Evolutionary conservation across 192 early-diverging fungal species (phyloP).

Genomic region (Coemansia sp.): DNA sequence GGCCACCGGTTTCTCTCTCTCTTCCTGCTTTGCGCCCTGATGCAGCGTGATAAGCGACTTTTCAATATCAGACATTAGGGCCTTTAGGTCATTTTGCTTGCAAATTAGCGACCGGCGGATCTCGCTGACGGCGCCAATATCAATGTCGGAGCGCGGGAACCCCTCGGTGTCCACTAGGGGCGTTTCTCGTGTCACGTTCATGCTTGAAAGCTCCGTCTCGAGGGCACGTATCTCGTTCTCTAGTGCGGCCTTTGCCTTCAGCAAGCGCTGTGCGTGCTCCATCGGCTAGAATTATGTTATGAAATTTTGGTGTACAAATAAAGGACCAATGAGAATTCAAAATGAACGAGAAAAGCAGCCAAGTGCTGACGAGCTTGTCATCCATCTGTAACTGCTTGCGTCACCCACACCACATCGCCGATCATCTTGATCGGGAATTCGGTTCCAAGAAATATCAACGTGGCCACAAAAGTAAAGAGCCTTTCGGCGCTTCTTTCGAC

Average conservation of each 20-base stretch:
- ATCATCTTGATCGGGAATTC: background rate
- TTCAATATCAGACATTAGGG: conserved; percentile 58
- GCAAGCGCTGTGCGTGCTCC: conserved; percentile 28
- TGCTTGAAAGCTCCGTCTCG: conserved; percentile 19
- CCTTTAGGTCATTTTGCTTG: conserved; percentile 59
- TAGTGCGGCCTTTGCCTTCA: conserved; percentile 28
- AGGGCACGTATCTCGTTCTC: conserved; percentile 36
- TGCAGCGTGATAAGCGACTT: conserved; percentile 51
- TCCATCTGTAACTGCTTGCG: background rate
- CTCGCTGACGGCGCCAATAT: conserved; percentile 58
- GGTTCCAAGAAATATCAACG: background rate
- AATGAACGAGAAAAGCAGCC: too few species aligned
- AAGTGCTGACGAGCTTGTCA: too few species aligned
- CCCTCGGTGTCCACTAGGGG: conserved; percentile 59
- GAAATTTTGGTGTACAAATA: background rate
- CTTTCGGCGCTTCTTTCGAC: too few species aligned
- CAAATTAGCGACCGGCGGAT: conserved; percentile 53
- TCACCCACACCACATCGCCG: background rate
- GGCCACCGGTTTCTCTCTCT: background rate
- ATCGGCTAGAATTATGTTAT: conserved; percentile 2
- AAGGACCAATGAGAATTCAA: background rate
- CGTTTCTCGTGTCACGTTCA: conserved; percentile 53
- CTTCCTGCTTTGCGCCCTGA: background rate
- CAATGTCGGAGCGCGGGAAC: conserved; percentile 69
- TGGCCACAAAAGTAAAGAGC: too few species aligned